Conservation (phyloP, 352 stramenopile species). For the Phytophthora multivora region DNA sequence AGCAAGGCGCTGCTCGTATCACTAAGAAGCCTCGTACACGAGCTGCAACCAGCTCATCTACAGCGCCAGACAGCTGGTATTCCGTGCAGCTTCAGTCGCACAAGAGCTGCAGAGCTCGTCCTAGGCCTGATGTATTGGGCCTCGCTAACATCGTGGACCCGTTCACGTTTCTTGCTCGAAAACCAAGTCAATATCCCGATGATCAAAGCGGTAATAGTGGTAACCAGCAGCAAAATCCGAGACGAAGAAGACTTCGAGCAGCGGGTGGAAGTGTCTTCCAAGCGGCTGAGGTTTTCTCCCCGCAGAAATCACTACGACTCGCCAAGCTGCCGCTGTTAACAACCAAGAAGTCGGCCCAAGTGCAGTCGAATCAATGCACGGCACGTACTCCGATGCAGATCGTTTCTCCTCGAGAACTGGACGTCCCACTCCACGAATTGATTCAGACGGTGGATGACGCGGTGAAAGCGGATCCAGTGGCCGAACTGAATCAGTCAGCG, state of each 20-base stretch:
- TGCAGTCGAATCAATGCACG: constrained; percentile 14
- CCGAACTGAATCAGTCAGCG: constrained; percentile 56
- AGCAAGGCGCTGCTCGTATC: constrained; percentile 1
- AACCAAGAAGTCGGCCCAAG: not conserved
- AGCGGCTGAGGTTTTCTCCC: constrained; percentile 43
- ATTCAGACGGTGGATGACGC: constrained; percentile 58
- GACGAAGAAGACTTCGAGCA: constrained; percentile 4
- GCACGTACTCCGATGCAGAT: not conserved
- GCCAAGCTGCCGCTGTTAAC: constrained; percentile 23
- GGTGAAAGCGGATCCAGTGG: constrained; percentile 51
- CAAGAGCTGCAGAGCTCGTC: constrained; percentile 22
- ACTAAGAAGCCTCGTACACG: constrained; percentile 15
- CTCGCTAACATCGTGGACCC: constrained; percentile 38
- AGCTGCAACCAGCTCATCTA: not conserved
- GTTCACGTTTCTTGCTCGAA: constrained; percentile 31
- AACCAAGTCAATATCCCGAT: constrained; percentile 10
- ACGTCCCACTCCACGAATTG: constrained; percentile 56
- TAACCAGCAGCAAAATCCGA: constrained; percentile 21
- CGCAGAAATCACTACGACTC: constrained; percentile 49
- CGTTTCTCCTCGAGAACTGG: not conserved
- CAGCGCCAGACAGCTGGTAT: constrained; percentile 40
- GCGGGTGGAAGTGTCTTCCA: not conserved
- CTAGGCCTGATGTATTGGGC: constrained; percentile 35
- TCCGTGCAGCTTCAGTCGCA: constrained; percentile 27
- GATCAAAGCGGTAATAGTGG: not conserved